Conservation (phyloP, 176 grass and related monocot genomes). For the Ensete ventricosum region DNA sequence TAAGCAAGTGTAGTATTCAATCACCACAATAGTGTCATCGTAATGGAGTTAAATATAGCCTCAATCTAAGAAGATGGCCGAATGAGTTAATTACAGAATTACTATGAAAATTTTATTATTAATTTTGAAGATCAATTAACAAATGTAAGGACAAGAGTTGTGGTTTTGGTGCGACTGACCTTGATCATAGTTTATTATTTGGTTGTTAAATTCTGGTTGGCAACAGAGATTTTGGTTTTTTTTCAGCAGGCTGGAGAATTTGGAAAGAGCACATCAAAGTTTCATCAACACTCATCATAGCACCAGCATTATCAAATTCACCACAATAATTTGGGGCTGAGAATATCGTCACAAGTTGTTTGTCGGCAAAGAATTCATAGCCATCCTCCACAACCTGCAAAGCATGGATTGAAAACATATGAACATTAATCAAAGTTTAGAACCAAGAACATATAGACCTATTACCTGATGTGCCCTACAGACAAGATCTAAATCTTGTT, state of each 20-base stretch:
- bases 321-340: constrained; percentile 93
- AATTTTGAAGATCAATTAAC: background rate
- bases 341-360: constrained; percentile 87
- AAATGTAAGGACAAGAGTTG: background rate
- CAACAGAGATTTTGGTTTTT: constrained; percentile 51
- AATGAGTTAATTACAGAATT: too few relatives aligned
- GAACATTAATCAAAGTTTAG: background rate
- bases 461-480: constrained; percentile 84
- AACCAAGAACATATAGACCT: constrained; percentile 5
- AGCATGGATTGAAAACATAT: constrained; percentile 27
- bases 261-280: constrained; percentile 94
- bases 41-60: too few relatives aligned
- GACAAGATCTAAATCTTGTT: constrained; percentile 76
- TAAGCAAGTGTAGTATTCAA: too few relatives aligned
- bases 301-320: constrained; percentile 90
- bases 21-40: too few relatives aligned
- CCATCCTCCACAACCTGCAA: constrained; percentile 92
- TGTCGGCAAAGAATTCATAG: constrained; percentile 91
- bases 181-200: background rate
- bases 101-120: too few relatives aligned
- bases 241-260: constrained; percentile 94
- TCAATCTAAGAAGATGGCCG: too few relatives aligned
- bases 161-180: background rate
- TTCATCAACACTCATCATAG: constrained; percentile 96
- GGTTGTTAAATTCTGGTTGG: constrained; percentile 74